A percentile compares a stretch with the other conserved stretches of the same genome.
phyloP scores from a whole-genome alignment of 2,329 filamentous ascomycete species.

The Ophiostoma sp. region DNA sequence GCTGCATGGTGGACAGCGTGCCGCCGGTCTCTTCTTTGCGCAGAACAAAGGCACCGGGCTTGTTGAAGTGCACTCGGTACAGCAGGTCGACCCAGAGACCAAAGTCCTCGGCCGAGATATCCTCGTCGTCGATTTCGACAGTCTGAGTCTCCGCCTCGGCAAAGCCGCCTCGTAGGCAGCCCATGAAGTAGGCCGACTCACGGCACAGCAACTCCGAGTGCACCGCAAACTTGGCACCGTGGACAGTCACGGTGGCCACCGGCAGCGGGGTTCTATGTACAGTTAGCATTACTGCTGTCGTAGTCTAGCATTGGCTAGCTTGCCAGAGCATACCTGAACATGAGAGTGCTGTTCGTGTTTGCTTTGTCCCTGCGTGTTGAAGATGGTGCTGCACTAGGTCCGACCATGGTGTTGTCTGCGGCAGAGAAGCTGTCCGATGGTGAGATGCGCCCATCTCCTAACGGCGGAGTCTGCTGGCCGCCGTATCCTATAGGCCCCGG shows the following conservation, averaged over 20 bases:
- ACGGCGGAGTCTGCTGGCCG: not conserved
- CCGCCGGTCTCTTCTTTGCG: conserved; percentile 28
- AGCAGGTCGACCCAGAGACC: conserved; percentile 28
- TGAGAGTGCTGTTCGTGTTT: not conserved
- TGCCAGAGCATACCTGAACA: conserved; percentile 22
- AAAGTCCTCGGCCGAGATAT: conserved; percentile 25
- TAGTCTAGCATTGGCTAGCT: too few species aligned
- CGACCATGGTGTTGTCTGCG: not conserved
- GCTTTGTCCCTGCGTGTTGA: not conserved
- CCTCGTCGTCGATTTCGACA: conserved; percentile 26
- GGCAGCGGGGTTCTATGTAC: conserved; percentile 20
- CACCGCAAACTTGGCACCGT: conserved; percentile 23
- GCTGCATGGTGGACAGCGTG: conserved; percentile 27
- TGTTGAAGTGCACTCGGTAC: conserved; percentile 26
- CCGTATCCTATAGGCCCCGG: not conserved
- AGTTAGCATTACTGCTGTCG: not conserved
- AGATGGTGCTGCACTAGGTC: not conserved
- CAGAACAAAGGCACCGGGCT: conserved; percentile 22
- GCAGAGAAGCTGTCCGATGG: not conserved
- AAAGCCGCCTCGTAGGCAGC: conserved; percentile 26
- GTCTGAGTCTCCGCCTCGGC: conserved; percentile 25
- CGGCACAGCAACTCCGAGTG: conserved; percentile 26
- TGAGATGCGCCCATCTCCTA: not conserved
- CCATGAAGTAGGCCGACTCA: conserved; percentile 26
- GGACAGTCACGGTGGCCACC: conserved; percentile 25